Evolutionary conservation across 805 yeast genomes (phyloP).

Genomic region (Yamadazyma kitorensis): DNA sequence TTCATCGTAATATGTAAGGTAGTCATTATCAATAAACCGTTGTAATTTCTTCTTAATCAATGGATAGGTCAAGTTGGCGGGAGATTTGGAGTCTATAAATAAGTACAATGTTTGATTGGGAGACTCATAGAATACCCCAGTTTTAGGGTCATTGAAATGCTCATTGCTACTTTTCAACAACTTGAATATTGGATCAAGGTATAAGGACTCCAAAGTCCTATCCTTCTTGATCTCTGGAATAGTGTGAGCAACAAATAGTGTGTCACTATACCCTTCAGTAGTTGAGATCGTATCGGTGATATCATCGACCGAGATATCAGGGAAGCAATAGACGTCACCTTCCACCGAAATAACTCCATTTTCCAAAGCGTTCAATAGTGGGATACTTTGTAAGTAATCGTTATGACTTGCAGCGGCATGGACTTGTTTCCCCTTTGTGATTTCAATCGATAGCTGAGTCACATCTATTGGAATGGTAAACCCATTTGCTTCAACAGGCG

Average conservation of each 20-base stretch:
- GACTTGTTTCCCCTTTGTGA: slow-evolving; percentile 4
- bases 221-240: slow-evolving; percentile 40
- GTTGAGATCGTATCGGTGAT: slow-evolving; percentile 28
- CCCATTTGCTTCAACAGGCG: too few relatives aligned
- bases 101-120: slow-evolving; percentile 52
- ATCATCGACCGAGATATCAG: slow-evolving; percentile 28
- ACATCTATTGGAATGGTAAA: slow-evolving; percentile 5
- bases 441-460: neutral
- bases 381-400: slow-evolving; percentile 60
- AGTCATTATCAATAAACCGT: slow-evolving; percentile 46
- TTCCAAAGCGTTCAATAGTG: slow-evolving; percentile 55
- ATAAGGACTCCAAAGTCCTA: slow-evolving; percentile 48
- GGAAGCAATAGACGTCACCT: slow-evolving; percentile 60
- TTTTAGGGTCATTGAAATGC: slow-evolving; percentile 15
- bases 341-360: slow-evolving; percentile 58
- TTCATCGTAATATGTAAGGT: slow-evolving; percentile 49
- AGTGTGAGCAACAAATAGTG: slow-evolving; percentile 63
- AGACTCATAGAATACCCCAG: slow-evolving; percentile 38
- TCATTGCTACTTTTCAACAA: slow-evolving; percentile 50
- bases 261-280: slow-evolving; percentile 22
- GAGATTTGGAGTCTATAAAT: slow-evolving; percentile 61
- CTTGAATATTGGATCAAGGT: slow-evolving; percentile 49
- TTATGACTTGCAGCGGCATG: slow-evolving; percentile 53
- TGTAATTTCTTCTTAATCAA: slow-evolving; percentile 44
- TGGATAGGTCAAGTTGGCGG: slow-evolving; percentile 46